A percentile compares a stretch with the other conserved stretches of the same genome.
Conservation (phyloP, 2,329 filamentous ascomycete genomes). For the Aspergillus tubingensis region DNA sequence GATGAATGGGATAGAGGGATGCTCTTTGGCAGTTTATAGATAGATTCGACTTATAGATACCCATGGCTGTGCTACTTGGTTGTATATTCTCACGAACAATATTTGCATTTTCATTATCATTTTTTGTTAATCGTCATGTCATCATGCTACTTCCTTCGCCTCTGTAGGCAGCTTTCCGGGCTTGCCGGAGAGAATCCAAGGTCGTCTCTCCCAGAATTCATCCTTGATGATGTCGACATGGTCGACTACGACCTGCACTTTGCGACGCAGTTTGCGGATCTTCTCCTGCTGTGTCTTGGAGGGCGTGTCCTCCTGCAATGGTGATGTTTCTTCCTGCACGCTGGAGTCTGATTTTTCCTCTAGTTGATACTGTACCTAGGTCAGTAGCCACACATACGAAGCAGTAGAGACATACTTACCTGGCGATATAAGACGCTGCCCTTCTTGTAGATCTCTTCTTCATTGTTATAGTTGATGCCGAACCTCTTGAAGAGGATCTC, state of each 20-base stretch:
- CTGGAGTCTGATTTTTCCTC: slow-evolving; percentile 54
- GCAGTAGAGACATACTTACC: slow-evolving; percentile 44
- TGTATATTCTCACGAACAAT: slow-evolving; percentile 8
- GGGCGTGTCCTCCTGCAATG: slow-evolving; percentile 50
- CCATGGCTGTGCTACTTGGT: slow-evolving; percentile 25
- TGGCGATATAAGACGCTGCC: slow-evolving; percentile 88
- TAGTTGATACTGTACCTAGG: slow-evolving; percentile 63
- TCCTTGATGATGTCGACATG: slow-evolving; percentile 95
- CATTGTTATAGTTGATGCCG: slow-evolving; percentile 96
- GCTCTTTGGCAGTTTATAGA: not conserved
- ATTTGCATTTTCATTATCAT: slow-evolving; percentile 6
- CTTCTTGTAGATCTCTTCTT: slow-evolving; percentile 88
- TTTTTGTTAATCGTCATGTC: not conserved
- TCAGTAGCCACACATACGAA: slow-evolving; percentile 7
- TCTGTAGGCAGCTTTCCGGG: slow-evolving; percentile 68
- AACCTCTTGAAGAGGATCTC: slow-evolving; percentile 90
- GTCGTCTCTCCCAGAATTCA: slow-evolving; percentile 85
- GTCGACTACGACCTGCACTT: slow-evolving; percentile 77
- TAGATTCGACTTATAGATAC: slow-evolving; percentile 30
- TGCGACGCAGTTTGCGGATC: slow-evolving; percentile 75
- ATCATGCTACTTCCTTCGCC: slow-evolving; percentile 3
- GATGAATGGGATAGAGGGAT: slow-evolving; percentile 10
- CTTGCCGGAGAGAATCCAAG: slow-evolving; percentile 78
- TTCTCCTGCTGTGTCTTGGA: slow-evolving; percentile 83
- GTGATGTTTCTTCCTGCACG: slow-evolving; percentile 20